Percentiles rank a stretch among this genome's conserved stretches.
Evolutionary conservation across 495 filamentous ascomycete genomes (phyloP).

Genomic region (Lindgomyces ingoldianus): DNA sequence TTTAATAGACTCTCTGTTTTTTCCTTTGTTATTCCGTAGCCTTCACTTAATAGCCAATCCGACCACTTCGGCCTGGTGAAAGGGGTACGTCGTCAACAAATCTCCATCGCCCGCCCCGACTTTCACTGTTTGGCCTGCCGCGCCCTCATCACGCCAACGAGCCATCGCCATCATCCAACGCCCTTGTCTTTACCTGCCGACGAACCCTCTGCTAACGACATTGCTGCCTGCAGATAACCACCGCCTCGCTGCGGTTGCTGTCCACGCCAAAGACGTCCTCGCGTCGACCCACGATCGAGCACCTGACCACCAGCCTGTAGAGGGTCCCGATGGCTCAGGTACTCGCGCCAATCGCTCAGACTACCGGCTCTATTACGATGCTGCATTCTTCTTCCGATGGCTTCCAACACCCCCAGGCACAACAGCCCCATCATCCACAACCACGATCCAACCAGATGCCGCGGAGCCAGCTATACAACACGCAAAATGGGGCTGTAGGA

Average conservation of each 20-base stretch:
- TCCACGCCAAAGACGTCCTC: constrained; percentile 1
- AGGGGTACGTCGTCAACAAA: constrained; percentile 38
- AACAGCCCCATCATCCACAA: constrained; percentile 39
- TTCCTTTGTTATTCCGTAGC: constrained; percentile 8
- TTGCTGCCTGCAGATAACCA: constrained; percentile 4
- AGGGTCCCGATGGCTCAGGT: constrained; percentile 48
- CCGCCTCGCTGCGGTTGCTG: constrained; percentile 3
- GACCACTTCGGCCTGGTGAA: constrained; percentile 12
- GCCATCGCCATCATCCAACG: background rate
- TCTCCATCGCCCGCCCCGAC: constrained; percentile 7
- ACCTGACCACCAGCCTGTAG: constrained; percentile 8
- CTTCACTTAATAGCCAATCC: constrained; percentile 23
- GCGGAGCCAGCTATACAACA: constrained; percentile 39
- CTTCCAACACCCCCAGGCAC: constrained; percentile 37
- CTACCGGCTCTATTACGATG: constrained; percentile 44
- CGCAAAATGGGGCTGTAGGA: constrained; percentile 29
- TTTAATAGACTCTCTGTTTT: constrained; percentile 32
- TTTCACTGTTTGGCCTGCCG: background rate
- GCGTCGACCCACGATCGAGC: constrained; percentile 5
- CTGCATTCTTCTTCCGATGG: constrained; percentile 47
- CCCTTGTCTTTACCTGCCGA: background rate
- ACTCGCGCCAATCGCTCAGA: constrained; percentile 45
- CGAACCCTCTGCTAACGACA: background rate
- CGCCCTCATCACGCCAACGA: background rate
- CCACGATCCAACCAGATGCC: constrained; percentile 37